Conservation (phyloP, 2,329 filamentous ascomycete genomes). For the Cadophora sp. region DNA sequence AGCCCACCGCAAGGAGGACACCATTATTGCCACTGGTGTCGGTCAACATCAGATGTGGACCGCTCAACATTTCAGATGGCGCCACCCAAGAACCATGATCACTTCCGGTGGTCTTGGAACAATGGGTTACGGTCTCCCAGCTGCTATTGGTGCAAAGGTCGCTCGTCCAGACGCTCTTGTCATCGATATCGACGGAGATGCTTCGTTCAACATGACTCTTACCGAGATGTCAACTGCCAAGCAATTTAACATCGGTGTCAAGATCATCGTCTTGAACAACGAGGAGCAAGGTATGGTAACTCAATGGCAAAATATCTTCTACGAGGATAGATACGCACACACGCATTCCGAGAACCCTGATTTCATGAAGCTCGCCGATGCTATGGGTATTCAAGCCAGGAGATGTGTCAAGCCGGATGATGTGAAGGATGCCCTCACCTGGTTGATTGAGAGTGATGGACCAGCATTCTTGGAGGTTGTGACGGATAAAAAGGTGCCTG, state of each 20-base stretch:
- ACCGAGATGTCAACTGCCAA: constrained; percentile 92
- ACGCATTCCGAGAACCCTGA: constrained; percentile 96
- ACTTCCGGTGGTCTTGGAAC: constrained; percentile 94
- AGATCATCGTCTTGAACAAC: constrained; percentile 94
- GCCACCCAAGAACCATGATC: constrained; percentile 90
- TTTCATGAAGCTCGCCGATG: constrained; percentile 90
- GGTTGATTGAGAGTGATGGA: constrained; percentile 90
- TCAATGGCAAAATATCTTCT: constrained; percentile 98
- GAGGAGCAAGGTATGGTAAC: constrained; percentile 99
- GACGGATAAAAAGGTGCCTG: constrained; percentile 89
- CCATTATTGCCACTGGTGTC: constrained; percentile 91
- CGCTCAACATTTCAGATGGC: constrained; percentile 96
- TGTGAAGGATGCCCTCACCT: constrained; percentile 78
- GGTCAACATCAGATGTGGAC: constrained; percentile 99
- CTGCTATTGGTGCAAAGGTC: constrained; percentile 95
- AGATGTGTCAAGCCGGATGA: constrained; percentile 78
- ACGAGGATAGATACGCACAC: constrained; percentile 90
- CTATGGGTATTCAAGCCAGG: constrained; percentile 84
- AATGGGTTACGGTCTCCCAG: constrained; percentile 95
- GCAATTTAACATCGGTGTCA: constrained; percentile 96
- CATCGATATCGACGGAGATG: constrained; percentile 95
- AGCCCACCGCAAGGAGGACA: constrained; percentile 78
- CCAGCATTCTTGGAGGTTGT: constrained; percentile 92
- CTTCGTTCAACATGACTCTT: constrained; percentile 98
- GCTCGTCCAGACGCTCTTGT: constrained; percentile 68